Evolutionary conservation across 2,329 filamentous ascomycete species (phyloP), one percentile per base, ranked within the genome.

Genomic region (Cytospora mali): DNA sequence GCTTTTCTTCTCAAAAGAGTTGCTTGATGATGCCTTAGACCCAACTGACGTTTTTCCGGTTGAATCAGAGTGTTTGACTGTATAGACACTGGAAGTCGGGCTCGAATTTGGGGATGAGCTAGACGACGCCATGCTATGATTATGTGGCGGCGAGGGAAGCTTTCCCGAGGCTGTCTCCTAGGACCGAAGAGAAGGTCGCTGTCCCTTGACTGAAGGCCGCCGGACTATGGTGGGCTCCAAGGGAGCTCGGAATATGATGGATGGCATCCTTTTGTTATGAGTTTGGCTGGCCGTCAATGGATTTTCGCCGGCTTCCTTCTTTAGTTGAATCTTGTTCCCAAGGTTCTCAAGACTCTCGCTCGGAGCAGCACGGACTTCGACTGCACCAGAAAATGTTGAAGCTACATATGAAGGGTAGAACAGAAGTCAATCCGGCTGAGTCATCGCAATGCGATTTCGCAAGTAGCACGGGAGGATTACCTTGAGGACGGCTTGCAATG

Each of bases 141-240:
- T 25, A 13, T 53, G 61, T 11, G 55, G 62, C 9, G 62, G 52
- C 39, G 58, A n/a, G 63, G 57, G 48, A 66, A 64, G 28, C 64
- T 66, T 28, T 65, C 62, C 46, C 64, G 68, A 31, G 68, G 51
- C 51, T 61, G 68, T 75, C 46, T 79, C 75, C 49, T 73, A 63
- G 9, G 76, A 75, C 54, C 71, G 72, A 29, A 75, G 50, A 53
- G 75, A 75, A 14, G 71, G 73, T 39, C 78, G 73, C 39, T 46
- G n/a, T 23, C 69, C 70, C 62, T 78, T 80, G 46, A 71, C 71
- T 42, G 73, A 69, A 53, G 74, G 66, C 23, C 79, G 75, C 66
- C 76, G 77, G 25, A 82, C 75, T 6, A 81, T 73, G 2, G 79
- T 81, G 6, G 75, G 75, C 31, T 79, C 76, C 23, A 75, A 68